Percentiles rank a stretch among this genome's conserved stretches.
Evolutionary conservation across 2,329 filamentous ascomycete species (phyloP).

Genomic region (Diplodia intermedia): DNA sequence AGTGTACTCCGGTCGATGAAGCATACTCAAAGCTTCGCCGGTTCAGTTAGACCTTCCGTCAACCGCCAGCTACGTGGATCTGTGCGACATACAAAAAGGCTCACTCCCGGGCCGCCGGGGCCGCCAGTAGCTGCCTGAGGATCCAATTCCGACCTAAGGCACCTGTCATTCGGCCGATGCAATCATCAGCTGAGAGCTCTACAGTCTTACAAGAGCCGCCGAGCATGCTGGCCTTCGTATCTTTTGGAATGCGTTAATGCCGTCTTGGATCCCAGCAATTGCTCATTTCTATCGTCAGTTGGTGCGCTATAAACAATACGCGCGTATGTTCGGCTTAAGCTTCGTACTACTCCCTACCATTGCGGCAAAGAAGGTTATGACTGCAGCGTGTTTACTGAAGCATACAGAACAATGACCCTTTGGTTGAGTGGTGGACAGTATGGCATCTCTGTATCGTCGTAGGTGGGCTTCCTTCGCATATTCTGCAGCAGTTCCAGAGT

Average conservation of each 20-base stretch:
- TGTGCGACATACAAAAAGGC: not conserved
- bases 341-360: not conserved
- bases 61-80: slow-evolving; percentile 2
- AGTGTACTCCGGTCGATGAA: not conserved
- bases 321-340: not conserved
- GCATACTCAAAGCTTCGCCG: not conserved
- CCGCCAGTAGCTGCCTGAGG: not conserved
- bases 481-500: not conserved
- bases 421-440: not conserved
- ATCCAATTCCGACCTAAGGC: not conserved
- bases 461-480: not conserved
- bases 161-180: not conserved
- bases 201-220: not conserved
- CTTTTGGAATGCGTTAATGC: not conserved
- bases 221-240: not conserved
- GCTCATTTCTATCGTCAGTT: no score
- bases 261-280: not conserved
- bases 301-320: not conserved
- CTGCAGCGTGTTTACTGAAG: not conserved
- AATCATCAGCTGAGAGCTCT: not conserved
- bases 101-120: slow-evolving; percentile 1
- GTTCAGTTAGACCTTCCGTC: not conserved
- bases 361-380: not conserved
- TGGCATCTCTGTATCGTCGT: not conserved
- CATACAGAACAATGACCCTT: not conserved